These are phyloP conservation scores for Ilyonectria destructans DNA, from an alignment of 2,329 filamentous ascomycete genomes.

Conservation along the genomic window DNA sequence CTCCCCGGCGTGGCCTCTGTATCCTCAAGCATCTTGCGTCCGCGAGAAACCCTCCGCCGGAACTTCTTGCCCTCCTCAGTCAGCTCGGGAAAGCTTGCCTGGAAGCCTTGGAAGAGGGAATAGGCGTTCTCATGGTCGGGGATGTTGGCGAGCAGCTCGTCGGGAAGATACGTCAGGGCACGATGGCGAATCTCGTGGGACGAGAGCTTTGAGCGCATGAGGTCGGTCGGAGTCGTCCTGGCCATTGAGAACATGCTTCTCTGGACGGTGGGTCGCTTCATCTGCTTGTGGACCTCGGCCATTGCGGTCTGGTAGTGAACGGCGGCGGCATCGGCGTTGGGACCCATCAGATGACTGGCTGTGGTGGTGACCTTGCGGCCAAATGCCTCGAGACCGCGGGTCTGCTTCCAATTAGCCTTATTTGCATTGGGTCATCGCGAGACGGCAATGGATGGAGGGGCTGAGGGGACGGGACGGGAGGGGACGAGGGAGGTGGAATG, in stretches of 20 bases:
- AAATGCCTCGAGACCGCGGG: conserved; percentile 92
- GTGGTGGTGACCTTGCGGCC: conserved; percentile 95
- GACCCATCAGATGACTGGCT: conserved; percentile 89
- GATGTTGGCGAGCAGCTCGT: conserved; percentile 91
- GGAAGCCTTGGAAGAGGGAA: conserved; percentile 96
- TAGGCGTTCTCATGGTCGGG: conserved; percentile 90
- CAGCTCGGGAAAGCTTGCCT: conserved; percentile 85
- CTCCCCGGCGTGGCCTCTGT: conserved; percentile 69
- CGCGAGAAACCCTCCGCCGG: conserved; percentile 80
- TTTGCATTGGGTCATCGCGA: conserved; percentile 37
- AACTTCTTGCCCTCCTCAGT: conserved; percentile 81
- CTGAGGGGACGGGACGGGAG: not conserved
- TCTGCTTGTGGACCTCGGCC: conserved; percentile 89
- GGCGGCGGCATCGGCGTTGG: conserved; percentile 67
- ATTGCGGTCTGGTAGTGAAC: conserved; percentile 90
- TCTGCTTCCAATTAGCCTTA: conserved; percentile 65
- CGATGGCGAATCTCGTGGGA: conserved; percentile 94
- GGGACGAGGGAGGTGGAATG: conserved; percentile 25
- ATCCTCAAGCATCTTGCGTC: conserved; percentile 83
- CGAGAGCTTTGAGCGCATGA: conserved; percentile 93
- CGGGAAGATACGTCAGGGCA: conserved; percentile 88
- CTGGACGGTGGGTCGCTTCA: conserved; percentile 87
- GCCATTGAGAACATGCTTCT: conserved; percentile 93
- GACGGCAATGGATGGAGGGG: conserved; percentile 36
- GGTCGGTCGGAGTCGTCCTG: conserved; percentile 91